phyloP scores from a whole-genome alignment of 2,329 filamentous ascomycete genomes.

The Fusarium chlamydosporum region DNA sequence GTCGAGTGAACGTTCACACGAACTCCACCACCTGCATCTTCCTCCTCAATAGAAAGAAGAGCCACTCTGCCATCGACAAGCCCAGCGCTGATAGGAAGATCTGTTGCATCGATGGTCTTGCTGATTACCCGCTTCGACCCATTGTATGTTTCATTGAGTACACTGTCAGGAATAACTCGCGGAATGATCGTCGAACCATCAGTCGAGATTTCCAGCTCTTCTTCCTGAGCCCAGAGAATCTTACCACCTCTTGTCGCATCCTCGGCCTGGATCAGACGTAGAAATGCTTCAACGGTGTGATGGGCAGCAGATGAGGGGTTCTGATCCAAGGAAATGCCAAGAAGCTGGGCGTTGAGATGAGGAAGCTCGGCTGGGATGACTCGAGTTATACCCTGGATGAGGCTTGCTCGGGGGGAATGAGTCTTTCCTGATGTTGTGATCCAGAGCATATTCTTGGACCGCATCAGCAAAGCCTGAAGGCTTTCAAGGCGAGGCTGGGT shows the following conservation, averaged over 20 bases:
- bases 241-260: neutral
- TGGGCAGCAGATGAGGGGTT: neutral
- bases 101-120: neutral
- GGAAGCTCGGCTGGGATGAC: slow-evolving; percentile 5
- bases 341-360: slow-evolving; percentile 1
- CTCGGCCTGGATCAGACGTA: neutral
- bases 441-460: slow-evolving; percentile 1
- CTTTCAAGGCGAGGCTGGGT: neutral
- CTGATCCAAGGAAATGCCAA: neutral
- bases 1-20: neutral
- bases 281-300: neutral
- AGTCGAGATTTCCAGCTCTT: neutral
- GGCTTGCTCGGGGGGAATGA: neutral
- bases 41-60: neutral
- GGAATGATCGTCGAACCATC: neutral
- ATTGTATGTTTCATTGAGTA: slow-evolving; percentile 5
- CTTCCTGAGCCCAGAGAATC: slow-evolving; percentile 1
- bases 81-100: neutral
- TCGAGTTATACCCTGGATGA: slow-evolving; percentile 6
- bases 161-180: neutral
- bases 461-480: neutral
- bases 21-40: neutral
- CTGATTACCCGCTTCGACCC: slow-evolving; percentile 1
- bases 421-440: neutral
- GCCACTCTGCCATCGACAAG: neutral